Percentiles rank a stretch among this genome's conserved stretches.
These are phyloP conservation scores for Ganoderma multipileum DNA, from an alignment of 1,284 basidiomycete species.

Conservation along the genomic window DNA sequence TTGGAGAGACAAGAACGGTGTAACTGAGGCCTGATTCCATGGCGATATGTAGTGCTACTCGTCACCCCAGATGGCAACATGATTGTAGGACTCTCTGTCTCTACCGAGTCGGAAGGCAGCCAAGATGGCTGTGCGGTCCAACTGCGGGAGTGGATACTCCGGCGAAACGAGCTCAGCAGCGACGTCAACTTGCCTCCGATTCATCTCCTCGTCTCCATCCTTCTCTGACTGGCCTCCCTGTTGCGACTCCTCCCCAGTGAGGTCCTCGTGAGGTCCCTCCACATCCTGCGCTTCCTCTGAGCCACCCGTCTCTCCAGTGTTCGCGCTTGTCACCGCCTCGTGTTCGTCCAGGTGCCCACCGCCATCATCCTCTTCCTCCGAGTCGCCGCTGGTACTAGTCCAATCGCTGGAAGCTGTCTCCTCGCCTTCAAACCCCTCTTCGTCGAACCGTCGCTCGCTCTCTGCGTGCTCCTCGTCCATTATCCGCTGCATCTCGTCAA, in stretches of 20 bases:
- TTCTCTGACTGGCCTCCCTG: neutral
- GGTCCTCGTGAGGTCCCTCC: neutral
- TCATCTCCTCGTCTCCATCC: neutral
- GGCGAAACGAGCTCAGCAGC: neutral
- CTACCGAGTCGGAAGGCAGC: neutral
- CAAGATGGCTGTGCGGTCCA: neutral
- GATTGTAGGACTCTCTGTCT: neutral
- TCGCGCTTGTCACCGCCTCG: neutral
- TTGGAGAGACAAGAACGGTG: slow-evolving; percentile 59
- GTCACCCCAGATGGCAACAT: neutral
- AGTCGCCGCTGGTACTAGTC: neutral
- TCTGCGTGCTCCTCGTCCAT: neutral
- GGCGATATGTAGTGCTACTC: neutral
- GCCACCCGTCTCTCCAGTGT: neutral
- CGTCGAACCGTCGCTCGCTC: no score
- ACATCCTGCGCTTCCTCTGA: neutral
- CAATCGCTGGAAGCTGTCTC: neutral
- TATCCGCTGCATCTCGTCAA: neutral
- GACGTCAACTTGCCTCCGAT: neutral
- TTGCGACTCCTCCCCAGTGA: neutral
- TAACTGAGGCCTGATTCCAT: slow-evolving; percentile 28
- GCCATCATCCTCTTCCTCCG: neutral
- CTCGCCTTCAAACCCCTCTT: neutral
- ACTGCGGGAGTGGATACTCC: neutral
- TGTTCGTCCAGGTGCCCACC: neutral